Conservation (phyloP, 2,329 filamentous ascomycete genomes). For the Hymenoscyphus linearis region DNA sequence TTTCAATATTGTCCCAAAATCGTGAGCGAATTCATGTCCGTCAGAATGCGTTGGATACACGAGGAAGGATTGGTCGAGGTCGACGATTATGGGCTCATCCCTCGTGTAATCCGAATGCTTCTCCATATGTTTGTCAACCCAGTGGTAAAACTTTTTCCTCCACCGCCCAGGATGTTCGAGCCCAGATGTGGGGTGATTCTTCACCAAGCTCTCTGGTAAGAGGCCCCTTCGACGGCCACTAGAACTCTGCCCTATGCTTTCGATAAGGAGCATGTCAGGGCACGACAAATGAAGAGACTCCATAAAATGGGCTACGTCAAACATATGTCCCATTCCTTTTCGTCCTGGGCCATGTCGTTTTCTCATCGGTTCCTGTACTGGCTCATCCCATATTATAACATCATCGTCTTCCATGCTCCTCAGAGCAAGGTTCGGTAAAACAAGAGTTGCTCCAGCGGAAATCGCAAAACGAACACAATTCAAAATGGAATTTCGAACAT, state of each 20-base stretch:
- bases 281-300: constrained; percentile 8
- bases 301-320: constrained; percentile 11
- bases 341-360: constrained; percentile 1
- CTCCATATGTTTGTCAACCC: constrained; percentile 6
- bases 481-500: constrained; percentile 38
- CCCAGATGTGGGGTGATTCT: constrained; percentile 6
- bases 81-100: constrained; percentile 32
- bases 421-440: constrained; percentile 35
- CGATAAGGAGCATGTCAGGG: neutral
- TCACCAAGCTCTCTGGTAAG: constrained; percentile 8
- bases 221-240: constrained; percentile 6
- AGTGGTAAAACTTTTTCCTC: constrained; percentile 4
- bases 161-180: constrained; percentile 8
- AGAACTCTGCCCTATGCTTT: neutral
- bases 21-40: constrained; percentile 31
- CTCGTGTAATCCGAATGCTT: neutral
- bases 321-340: constrained; percentile 7
- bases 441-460: constrained; percentile 34
- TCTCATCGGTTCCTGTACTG: neutral
- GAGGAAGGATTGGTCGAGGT: constrained; percentile 38
- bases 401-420: constrained; percentile 30
- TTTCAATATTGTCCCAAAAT: constrained; percentile 38
- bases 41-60: constrained; percentile 36
- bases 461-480: constrained; percentile 39
- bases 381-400: neutral